A percentile compares a stretch with the other conserved stretches of the same genome.
Conservation (phyloP, 2,329 filamentous ascomycete genomes). For the Cercospora brassicicola region DNA sequence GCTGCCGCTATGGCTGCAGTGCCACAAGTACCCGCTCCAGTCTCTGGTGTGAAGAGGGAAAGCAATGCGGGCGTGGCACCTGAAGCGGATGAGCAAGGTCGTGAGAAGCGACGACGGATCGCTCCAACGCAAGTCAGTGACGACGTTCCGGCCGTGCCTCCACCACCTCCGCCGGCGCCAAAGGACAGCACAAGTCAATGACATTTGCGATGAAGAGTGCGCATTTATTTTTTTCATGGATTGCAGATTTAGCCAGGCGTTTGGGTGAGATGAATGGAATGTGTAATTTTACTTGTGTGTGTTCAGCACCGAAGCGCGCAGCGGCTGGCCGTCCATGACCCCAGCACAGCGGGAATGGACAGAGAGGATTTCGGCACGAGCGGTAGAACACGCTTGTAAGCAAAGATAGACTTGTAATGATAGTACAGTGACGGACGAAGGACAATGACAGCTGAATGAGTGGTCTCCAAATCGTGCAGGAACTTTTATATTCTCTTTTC, state of each 20-base stretch:
- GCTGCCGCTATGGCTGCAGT: conserved; percentile 24
- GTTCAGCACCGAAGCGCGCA: background rate
- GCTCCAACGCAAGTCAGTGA: conserved; percentile 46
- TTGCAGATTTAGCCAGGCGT: conserved; percentile 1
- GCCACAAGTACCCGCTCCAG: conserved; percentile 10
- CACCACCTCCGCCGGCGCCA: background rate
- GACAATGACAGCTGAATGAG: background rate
- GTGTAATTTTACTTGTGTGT: background rate
- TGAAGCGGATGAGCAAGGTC: conserved; percentile 39
- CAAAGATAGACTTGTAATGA: background rate
- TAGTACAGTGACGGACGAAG: background rate
- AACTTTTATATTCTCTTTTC: background rate
- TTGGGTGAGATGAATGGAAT: background rate
- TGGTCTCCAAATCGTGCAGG: background rate
- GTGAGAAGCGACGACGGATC: conserved; percentile 49
- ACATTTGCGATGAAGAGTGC: background rate
- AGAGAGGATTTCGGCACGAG: background rate
- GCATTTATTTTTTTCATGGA: background rate
- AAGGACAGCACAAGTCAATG: conserved; percentile 3
- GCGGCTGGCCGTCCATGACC: background rate
- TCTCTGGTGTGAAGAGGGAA: conserved; percentile 36
- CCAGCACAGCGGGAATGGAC: background rate
- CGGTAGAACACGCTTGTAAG: background rate
- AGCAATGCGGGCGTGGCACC: conserved; percentile 36
- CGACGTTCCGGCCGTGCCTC: background rate